Evolutionary conservation across 495 filamentous ascomycete species (phyloP), one percentile per base, ranked within the genome.

Genomic region (Talaromyces wortmannii): DNA sequence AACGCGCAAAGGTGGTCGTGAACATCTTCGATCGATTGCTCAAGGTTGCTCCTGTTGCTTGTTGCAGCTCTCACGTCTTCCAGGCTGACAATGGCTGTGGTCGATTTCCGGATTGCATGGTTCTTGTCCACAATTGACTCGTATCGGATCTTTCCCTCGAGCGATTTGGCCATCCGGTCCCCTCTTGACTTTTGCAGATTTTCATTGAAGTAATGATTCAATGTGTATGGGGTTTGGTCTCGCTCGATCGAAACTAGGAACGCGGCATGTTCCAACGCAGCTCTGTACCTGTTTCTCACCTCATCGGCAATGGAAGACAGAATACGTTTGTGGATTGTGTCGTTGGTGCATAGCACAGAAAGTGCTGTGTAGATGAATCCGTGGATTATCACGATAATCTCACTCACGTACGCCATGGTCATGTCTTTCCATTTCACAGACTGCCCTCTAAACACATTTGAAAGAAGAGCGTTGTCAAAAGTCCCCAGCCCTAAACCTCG

Each of bases 191-290:
- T 73, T 50, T 80, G 63, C 0, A 84, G 60, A 36, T 70, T 75
- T 3, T 74, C 69, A 47, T 67, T 78, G 56, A 85, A 78, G 50
- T 76, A 78, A 49, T 81, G 77, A 53, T 83, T 79, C 6, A 71
- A 55, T 0, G 82, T 86, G 43, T 72, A 59, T 1, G 74, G 74
- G 0, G 55, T 67, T 0, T 71, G 72, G 2, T 66, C 57, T 0
- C 72, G 64, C 58, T 86, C 81, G 17, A 81, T 68, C 0, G 63
- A 11, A 0, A 85, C 61, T 3, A 87, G 56, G 44, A 76, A 76
- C 0, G 62, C 43, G 7, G 69, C 70, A 7, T 81, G 68, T 0
- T 70, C 54, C 29, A 78, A 61, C 0, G 75, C 74, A 8, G 44
- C 54, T 8, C 55, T 57, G 53, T 83, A 84, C 13, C 63, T 65